A percentile compares a stretch with the other conserved stretches of the same genome.
phyloP scores from a whole-genome alignment of 2,329 filamentous ascomycete species.

The Colletotrichum salicis region DNA sequence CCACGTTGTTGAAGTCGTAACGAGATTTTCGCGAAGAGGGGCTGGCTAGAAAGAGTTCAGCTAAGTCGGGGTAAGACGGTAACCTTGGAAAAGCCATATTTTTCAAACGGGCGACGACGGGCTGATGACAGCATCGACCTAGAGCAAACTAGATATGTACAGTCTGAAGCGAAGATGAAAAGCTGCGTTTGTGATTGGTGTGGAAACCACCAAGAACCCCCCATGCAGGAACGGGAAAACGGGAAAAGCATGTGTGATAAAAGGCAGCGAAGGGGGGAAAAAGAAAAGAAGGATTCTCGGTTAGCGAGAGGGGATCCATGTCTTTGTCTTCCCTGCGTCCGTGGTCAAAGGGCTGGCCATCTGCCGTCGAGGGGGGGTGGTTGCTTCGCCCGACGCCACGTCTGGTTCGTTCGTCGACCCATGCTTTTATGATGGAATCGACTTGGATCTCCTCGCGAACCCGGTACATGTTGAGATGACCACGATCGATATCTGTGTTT shows the following conservation, averaged over 20 bases:
- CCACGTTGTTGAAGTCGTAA: neutral
- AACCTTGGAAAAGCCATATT: neutral
- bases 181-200: neutral
- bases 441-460: neutral
- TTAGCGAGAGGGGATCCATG: neutral
- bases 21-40: neutral
- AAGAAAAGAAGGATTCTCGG: conserved; percentile 9
- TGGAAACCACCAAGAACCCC: neutral
- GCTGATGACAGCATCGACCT: neutral
- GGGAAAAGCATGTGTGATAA: neutral
- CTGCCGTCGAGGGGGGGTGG: neutral
- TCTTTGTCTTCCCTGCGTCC: neutral
- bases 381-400: neutral
- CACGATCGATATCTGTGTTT: neutral
- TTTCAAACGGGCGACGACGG: neutral
- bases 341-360: neutral
- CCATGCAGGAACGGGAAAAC: neutral
- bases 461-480: neutral
- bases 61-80: neutral
- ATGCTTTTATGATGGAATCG: neutral
- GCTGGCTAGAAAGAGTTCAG: neutral
- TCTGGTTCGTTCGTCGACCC: neutral
- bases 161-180: neutral
- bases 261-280: neutral
- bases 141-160: neutral